Conservation (phyloP, 2,329 filamentous ascomycete species). For the Cordyceps pruinosa region DNA sequence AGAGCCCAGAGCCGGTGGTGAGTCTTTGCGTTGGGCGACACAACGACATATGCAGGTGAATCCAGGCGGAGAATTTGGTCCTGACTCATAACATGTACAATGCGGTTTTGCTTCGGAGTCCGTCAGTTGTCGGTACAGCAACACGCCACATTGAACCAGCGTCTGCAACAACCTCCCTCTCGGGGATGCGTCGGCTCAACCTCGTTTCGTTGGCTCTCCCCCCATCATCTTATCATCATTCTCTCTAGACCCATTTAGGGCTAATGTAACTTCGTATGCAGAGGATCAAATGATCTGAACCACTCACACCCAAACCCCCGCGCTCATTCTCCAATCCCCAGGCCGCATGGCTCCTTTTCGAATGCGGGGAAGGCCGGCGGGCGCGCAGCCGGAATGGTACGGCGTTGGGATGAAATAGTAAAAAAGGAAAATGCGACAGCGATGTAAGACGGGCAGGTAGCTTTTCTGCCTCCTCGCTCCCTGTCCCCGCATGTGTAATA, state of each 20-base stretch:
- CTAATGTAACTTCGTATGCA: constrained; percentile 5
- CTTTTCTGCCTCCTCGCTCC: background rate
- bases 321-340: background rate
- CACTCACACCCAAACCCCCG: background rate
- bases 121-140: background rate
- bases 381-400: background rate
- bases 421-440: background rate
- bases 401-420: background rate
- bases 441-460: background rate
- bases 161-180: background rate
- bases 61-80: too few species aligned
- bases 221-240: background rate
- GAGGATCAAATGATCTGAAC: constrained; percentile 9
- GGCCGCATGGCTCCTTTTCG: background rate
- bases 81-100: too few species aligned
- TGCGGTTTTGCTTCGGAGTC: background rate
- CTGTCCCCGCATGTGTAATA: constrained; percentile 1
- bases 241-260: background rate
- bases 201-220: background rate
- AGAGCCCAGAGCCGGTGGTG: too few species aligned
- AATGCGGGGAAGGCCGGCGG: constrained; percentile 1
- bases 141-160: background rate
- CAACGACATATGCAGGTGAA: too few species aligned
- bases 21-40: background rate
- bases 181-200: background rate